These are phyloP conservation scores for Lasiodiplodia gonubiensis DNA, from an alignment of 2,329 filamentous ascomycete species.

Conservation along the genomic window DNA sequence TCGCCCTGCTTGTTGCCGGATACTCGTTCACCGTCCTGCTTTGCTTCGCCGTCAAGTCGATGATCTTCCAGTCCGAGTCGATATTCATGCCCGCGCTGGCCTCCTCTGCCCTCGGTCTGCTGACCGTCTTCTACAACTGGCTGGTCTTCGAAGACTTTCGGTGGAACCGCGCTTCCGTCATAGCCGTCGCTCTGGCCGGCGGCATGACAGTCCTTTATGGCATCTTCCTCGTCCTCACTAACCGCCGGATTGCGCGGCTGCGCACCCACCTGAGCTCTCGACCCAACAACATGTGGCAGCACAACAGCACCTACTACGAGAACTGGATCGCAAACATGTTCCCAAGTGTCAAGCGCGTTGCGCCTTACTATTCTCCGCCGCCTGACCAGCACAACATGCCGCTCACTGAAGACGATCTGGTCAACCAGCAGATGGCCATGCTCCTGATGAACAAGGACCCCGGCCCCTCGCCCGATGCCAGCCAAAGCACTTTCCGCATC, in stretches of 20 bases:
- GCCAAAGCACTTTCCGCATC: conserved; percentile 52
- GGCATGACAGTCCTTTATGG: conserved; percentile 50
- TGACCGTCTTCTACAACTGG: conserved; percentile 57
- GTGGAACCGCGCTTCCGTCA: conserved; percentile 54
- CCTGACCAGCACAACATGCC: conserved; percentile 30
- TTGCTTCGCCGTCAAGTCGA: conserved; percentile 54
- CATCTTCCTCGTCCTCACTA: conserved; percentile 50
- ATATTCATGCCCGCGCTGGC: conserved; percentile 54
- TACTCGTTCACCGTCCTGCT: conserved; percentile 56
- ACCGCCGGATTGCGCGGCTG: conserved; percentile 47
- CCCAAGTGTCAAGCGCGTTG: conserved; percentile 38
- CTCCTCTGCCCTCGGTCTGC: conserved; percentile 53
- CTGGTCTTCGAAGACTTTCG: conserved; percentile 47
- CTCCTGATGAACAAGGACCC: conserved; percentile 48
- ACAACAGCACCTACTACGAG: conserved; percentile 48
- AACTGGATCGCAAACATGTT: conserved; percentile 57
- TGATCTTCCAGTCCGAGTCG: conserved; percentile 54
- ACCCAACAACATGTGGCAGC: conserved; percentile 38
- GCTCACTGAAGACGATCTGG: conserved; percentile 55
- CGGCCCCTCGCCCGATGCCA: conserved; percentile 41
- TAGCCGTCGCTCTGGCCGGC: conserved; percentile 49
- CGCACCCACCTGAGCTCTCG: conserved; percentile 33
- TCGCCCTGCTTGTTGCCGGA: conserved; percentile 54
- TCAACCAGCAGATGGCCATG: conserved; percentile 58
- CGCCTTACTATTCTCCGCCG: conserved; percentile 25